Evolutionary conservation across 352 stramenopile species (phyloP).

Genomic region (Pythium phragmitis): DNA sequence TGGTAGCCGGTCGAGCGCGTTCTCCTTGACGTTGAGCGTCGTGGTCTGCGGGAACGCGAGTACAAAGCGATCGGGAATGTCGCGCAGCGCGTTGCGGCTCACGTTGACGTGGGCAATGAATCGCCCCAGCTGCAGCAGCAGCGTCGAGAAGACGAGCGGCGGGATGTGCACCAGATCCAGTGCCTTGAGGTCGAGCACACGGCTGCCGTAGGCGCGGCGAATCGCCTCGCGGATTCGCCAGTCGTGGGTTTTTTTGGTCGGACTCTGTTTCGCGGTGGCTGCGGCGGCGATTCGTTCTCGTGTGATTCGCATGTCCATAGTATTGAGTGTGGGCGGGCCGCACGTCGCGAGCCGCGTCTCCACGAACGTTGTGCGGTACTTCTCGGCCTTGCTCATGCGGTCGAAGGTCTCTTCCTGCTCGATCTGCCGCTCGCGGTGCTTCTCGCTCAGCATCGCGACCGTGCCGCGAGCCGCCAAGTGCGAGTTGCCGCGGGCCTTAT

Average conservation of each 20-base stretch:
- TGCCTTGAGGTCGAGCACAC: slow-evolving; percentile 62
- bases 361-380: slow-evolving; percentile 51
- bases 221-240: slow-evolving; percentile 36
- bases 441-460: slow-evolving; percentile 45
- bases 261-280: not conserved
- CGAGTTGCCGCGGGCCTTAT: slow-evolving; percentile 36
- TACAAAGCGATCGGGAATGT: slow-evolving; percentile 53
- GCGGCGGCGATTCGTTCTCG: slow-evolving; percentile 35
- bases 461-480: slow-evolving; percentile 49
- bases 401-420: slow-evolving; percentile 53
- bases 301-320: slow-evolving; percentile 51
- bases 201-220: slow-evolving; percentile 48
- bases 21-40: slow-evolving; percentile 62
- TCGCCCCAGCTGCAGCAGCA: slow-evolving; percentile 64
- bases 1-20: slow-evolving; percentile 46
- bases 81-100: slow-evolving; percentile 63
- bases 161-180: slow-evolving; percentile 66
- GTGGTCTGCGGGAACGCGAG: slow-evolving; percentile 52
- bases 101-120: slow-evolving; percentile 62
- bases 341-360: slow-evolving; percentile 64
- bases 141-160: slow-evolving; percentile 49
- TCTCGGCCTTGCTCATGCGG: slow-evolving; percentile 33
- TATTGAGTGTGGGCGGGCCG: slow-evolving; percentile 65
- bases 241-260: not conserved
- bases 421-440: slow-evolving; percentile 50